phyloP scores from a whole-genome alignment of 2,329 filamentous ascomycete species.

The Chalara sp. region DNA sequence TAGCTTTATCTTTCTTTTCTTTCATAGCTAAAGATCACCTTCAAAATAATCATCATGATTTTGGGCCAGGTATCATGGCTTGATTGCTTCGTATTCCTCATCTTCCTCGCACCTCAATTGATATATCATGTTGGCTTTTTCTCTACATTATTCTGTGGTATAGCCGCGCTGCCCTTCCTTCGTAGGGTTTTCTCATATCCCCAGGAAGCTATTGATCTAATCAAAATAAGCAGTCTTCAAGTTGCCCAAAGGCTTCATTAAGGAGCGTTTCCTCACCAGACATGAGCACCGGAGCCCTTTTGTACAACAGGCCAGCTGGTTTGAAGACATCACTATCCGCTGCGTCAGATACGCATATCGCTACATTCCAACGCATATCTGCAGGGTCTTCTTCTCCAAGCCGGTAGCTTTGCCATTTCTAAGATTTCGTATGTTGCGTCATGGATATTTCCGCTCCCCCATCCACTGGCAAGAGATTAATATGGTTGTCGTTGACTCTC shows the following conservation, averaged over 20 bases:
- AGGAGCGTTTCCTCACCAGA: constrained; percentile 47
- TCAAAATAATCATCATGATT: constrained; percentile 46
- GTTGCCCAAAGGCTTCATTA: constrained; percentile 52
- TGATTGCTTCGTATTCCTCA: constrained; percentile 67
- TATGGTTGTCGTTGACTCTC: constrained; percentile 29
- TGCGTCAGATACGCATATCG: constrained; percentile 75
- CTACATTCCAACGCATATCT: constrained; percentile 60
- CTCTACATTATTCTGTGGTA: constrained; percentile 47
- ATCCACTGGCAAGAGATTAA: constrained; percentile 57
- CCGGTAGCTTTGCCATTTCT: constrained; percentile 67
- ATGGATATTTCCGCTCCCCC: constrained; percentile 57
- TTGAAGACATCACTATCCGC: constrained; percentile 71
- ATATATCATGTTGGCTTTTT: constrained; percentile 60
- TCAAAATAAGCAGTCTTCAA: constrained; percentile 40
- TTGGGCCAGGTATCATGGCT: constrained; percentile 67
- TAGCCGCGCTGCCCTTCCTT: constrained; percentile 63
- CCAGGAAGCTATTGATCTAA: neutral
- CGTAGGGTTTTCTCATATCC: constrained; percentile 37
- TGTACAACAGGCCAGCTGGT: constrained; percentile 60
- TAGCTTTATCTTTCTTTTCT: too few species aligned
- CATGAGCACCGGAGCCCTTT: constrained; percentile 52
- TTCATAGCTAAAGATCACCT: too few species aligned
- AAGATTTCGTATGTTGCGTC: constrained; percentile 66
- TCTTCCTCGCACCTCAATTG: constrained; percentile 66
- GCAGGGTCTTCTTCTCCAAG: constrained; percentile 72